Conservation (phyloP, 169 alveolate species). For the Eimeria sp. region DNA sequence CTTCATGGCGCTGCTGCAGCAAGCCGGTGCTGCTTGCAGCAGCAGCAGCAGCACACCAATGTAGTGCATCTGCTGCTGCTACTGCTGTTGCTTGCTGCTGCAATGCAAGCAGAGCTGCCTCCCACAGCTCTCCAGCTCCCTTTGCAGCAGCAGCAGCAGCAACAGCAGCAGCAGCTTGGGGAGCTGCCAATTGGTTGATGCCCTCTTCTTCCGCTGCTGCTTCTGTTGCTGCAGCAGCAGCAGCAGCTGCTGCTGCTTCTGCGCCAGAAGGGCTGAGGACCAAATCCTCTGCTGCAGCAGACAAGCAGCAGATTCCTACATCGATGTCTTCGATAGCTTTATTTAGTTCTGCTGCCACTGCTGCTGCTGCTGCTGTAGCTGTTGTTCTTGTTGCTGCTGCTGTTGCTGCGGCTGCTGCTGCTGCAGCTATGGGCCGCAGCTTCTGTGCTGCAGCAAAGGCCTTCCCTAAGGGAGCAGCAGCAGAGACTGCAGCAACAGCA, state of each 20-base stretch:
- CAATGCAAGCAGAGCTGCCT: slow-evolving; percentile 35
- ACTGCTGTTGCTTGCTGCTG: slow-evolving; percentile 61
- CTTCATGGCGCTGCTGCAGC: slow-evolving; percentile 43
- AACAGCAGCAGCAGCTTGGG: neutral
- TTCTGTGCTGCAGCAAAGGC: neutral
- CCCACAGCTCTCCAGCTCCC: slow-evolving; percentile 26
- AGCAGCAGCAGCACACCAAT: slow-evolving; percentile 36
- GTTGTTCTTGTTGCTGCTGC: neutral
- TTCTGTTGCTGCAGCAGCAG: slow-evolving; percentile 45
- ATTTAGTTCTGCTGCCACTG: neutral
- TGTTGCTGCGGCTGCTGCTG: slow-evolving; percentile 21
- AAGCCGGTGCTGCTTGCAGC: slow-evolving; percentile 45
- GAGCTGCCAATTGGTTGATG: neutral
- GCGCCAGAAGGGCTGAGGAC: neutral
- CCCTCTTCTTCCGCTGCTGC: slow-evolving; percentile 16
- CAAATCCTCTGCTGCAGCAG: slow-evolving; percentile 28
- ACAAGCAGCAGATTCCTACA: neutral
- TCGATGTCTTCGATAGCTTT: neutral
- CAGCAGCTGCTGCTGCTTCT: slow-evolving; percentile 64
- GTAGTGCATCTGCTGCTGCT: slow-evolving; percentile 1
- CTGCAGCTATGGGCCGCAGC: slow-evolving; percentile 48
- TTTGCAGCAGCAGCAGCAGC: slow-evolving; percentile 46
- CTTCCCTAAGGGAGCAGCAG: slow-evolving; percentile 31
- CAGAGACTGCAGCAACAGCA: slow-evolving; percentile 28
- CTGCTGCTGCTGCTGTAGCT: slow-evolving; percentile 7